Conservation (phyloP, 345 rosid species). For the Euphorbia pulcherrima region DNA sequence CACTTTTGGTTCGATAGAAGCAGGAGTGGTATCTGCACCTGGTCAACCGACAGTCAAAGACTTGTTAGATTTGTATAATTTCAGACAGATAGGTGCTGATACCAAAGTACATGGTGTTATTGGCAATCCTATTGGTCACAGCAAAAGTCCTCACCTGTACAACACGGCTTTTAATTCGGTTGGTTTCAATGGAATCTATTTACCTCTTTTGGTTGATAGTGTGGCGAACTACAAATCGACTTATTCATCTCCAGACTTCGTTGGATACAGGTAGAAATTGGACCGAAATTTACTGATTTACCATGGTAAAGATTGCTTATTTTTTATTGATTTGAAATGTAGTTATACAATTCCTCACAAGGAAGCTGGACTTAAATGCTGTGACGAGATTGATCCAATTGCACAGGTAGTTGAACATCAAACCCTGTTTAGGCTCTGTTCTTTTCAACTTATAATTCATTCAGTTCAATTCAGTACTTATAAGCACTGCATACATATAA, state of each 20-base stretch:
- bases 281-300: background rate
- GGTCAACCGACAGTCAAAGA: conserved; percentile 56
- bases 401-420: conserved; percentile 35
- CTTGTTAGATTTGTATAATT: conserved; percentile 45
- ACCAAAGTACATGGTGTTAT: conserved; percentile 59
- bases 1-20: conserved; percentile 54
- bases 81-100: conserved; percentile 49
- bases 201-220: conserved; percentile 48
- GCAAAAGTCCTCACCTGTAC: conserved; percentile 59
- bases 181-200: conserved; percentile 51
- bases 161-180: conserved; percentile 49
- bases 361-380: conserved; percentile 47
- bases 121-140: conserved; percentile 62
- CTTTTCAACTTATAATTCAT: too few species aligned
- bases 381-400: conserved; percentile 50
- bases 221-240: conserved; percentile 44
- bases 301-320: background rate
- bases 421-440: too few species aligned
- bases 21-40: conserved; percentile 49
- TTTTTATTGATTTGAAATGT: conserved; percentile 7
- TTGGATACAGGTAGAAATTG: conserved; percentile 51
- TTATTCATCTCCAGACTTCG: conserved; percentile 47
- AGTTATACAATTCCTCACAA: conserved; percentile 55
- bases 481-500: too few species aligned
- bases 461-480: too few species aligned